Evolutionary conservation across 441 rosid species (phyloP), one percentile per base, ranked within the genome.

Genomic region (Sinapis alba): DNA sequence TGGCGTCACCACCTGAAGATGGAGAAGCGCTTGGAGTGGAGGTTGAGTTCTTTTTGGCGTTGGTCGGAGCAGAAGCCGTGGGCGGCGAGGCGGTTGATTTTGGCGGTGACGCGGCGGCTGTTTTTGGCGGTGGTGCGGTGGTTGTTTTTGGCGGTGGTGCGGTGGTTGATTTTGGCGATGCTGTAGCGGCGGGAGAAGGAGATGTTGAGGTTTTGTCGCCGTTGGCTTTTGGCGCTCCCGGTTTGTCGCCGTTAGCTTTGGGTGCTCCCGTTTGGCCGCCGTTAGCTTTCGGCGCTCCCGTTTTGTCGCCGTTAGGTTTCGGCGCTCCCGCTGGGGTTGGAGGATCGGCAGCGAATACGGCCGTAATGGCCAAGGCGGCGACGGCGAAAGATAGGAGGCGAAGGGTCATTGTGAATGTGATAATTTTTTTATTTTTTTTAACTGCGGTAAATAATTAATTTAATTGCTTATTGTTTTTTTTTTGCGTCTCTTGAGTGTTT

Each of bases 161-260:
- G 59, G 72, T 9, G 76, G 68, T 34, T 20, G 71, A 15, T 36
- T 75, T 75, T 51, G 80, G 80, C 5, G 80, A 64, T 32, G 73
- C 30, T 72, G 81, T 5, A 2, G 73, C 58, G 27, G 77, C 68
- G 2, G 81, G 77, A 34, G 81, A 71, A 71, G 68, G 68, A 71
- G 64, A 36, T 1, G 80, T 7, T 13, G 76, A 53, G 12, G 5
- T 58, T 50, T 64, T 70, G 0, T 9, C 15, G 23, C 43, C 56
- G 57, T 32, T 24, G 0, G 10, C 9, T 43, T 71, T 71, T 0
- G 80, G 80, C 2, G 62, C 62, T 6, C 7, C 28, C 15, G 57
- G 6, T 3, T n/a, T n/a, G n/a, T n/a, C n/a, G n/a, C n/a, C 34
- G 34, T 28, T 28, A 6, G n/a, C 13, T 47, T 71, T 71, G 0